Evolutionary conservation across 371 early-diverging fungal species (phyloP).

Genomic region (Cokeromyces recurvatus): DNA sequence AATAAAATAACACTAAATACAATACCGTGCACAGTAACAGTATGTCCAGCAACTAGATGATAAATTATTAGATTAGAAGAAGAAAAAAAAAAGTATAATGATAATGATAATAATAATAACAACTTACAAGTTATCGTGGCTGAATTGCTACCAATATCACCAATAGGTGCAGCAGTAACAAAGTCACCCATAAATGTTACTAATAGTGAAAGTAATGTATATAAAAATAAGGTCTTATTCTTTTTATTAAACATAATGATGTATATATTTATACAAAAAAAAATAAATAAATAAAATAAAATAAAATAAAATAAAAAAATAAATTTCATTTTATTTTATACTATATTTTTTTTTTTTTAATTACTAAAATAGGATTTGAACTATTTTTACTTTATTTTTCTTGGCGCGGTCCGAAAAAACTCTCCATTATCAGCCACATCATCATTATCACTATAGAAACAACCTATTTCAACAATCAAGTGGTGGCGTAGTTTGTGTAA

Average conservation of each 20-base stretch:
- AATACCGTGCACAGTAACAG: slow-evolving; percentile 46
- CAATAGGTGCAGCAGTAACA: slow-evolving; percentile 20
- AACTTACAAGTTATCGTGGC: slow-evolving; percentile 19
- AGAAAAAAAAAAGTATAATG: too few species aligned
- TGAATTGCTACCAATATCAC: slow-evolving; percentile 1
- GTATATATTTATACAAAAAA: slow-evolving; percentile 1
- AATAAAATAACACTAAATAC: slow-evolving; percentile 50
- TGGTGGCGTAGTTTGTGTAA: too few species aligned
- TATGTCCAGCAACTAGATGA: slow-evolving; percentile 34
- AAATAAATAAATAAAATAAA: slow-evolving; percentile 1
- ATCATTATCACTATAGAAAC: too few species aligned
- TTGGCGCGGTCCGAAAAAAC: too few species aligned
- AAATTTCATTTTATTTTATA: too few species aligned
- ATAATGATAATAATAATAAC: too few species aligned
- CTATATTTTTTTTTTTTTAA: too few species aligned
- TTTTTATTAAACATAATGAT: slow-evolving; percentile 10
- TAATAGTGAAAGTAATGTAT: slow-evolving; percentile 9
- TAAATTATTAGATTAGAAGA: too few species aligned
- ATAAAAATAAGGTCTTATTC: slow-evolving; percentile 10
- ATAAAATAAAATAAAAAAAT: slow-evolving; percentile 2
- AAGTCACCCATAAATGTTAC: slow-evolving; percentile 15
- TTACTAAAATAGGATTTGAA: too few species aligned
- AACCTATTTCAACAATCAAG: too few species aligned
- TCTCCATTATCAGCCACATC: too few species aligned
- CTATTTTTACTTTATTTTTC: too few species aligned